These are phyloP conservation scores for Saccharomycopsis sp. DNA, from an alignment of 805 yeast species.

Conservation along the genomic window DNA sequence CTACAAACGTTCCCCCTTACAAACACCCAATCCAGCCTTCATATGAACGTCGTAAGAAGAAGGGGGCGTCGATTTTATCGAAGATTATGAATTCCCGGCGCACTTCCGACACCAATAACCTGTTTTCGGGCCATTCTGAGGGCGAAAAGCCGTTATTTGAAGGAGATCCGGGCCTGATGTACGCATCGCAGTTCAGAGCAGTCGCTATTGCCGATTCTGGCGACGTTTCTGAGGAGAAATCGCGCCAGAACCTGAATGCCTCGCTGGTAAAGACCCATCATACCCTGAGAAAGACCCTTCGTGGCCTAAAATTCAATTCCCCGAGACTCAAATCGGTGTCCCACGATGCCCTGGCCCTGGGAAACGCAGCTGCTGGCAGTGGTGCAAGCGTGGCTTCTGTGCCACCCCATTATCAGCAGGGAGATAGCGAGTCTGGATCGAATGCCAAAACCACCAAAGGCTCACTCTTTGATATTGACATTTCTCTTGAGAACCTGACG, in stretches of 20 bases:
- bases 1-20: conserved; percentile 10
- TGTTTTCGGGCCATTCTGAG: no score
- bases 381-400: no score
- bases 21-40: conserved; percentile 14
- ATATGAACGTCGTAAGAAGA: conserved; percentile 3
- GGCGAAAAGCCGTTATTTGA: no score
- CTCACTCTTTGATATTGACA: conserved; percentile 14
- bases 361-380: no score
- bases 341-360: conserved; percentile 9
- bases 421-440: neutral
- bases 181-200: no score
- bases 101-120: neutral
- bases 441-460: neutral
- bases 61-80: conserved; percentile 6
- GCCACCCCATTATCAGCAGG: no score
- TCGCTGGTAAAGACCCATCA: conserved; percentile 7
- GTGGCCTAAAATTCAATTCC: conserved; percentile 11
- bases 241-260: conserved; percentile 15
- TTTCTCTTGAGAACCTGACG: conserved; percentile 7
- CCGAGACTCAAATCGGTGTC: conserved; percentile 14
- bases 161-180: no score
- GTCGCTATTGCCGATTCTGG: neutral
- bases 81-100: conserved; percentile 6
- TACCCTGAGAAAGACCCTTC: conserved; percentile 6
- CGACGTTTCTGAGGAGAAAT: conserved; percentile 3